Conservation (phyloP, 2,329 filamentous ascomycete species). For the Chaetoscypha palmicola region DNA sequence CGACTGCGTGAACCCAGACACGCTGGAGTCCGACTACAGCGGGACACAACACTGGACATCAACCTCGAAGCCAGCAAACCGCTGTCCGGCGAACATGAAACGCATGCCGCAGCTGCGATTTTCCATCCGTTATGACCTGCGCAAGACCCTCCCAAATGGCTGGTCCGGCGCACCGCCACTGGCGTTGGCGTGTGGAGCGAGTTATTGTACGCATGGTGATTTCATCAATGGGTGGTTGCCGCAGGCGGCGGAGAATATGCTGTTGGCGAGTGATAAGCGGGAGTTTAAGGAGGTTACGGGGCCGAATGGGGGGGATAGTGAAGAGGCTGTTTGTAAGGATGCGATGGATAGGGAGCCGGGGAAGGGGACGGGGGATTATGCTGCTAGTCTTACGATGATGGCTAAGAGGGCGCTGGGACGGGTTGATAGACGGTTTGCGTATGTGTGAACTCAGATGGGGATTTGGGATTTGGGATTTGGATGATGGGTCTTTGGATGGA, state of each 20-base stretch:
- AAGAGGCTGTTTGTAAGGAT: conserved; percentile 30
- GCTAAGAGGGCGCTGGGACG: conserved; percentile 4
- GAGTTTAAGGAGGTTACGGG: conserved; percentile 22
- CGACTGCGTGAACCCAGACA: conserved; percentile 35
- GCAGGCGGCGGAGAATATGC: conserved; percentile 37
- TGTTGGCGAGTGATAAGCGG: conserved; percentile 16
- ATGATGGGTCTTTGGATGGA: no score
- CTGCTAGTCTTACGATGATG: conserved; percentile 8
- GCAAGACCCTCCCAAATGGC: conserved; percentile 36
- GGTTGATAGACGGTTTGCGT: neutral
- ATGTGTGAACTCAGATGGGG: no score
- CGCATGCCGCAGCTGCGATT: conserved; percentile 42
- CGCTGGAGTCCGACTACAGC: conserved; percentile 31
- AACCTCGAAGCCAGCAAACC: conserved; percentile 22
- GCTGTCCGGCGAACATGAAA: conserved; percentile 38
- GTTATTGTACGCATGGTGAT: conserved; percentile 37
- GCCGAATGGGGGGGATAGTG: conserved; percentile 31
- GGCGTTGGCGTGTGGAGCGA: conserved; percentile 37
- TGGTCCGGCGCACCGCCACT: conserved; percentile 39
- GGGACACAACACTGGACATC: neutral
- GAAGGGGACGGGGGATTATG: conserved; percentile 36
- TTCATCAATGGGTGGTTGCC: conserved; percentile 42
- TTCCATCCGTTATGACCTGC: conserved; percentile 40
- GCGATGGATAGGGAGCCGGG: conserved; percentile 36
- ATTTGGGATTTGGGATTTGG: no score